Evolutionary conservation across 2,329 filamentous ascomycete genomes (phyloP), one percentile per base, ranked within the genome.

Genomic region (Verruconis gallopava): DNA sequence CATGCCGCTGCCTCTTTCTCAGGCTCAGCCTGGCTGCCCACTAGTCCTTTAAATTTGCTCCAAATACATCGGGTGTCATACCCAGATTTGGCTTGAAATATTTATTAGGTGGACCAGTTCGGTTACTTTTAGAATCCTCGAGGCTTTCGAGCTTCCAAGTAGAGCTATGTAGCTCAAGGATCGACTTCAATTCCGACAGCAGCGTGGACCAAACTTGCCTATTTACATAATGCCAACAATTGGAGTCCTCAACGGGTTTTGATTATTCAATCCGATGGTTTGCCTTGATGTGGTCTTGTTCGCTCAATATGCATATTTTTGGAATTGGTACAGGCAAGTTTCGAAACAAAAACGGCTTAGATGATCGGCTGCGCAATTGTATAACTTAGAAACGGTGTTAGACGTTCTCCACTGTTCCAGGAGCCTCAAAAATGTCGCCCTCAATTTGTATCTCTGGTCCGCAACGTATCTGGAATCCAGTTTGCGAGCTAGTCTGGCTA

Each of bases 201-300:
- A 3, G 2, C 12, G 4, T 35, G 14, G 5, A 6, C 12, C 11
- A 5, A 12, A 37, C 17, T n/a, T 36, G 32, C 40, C 30, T 32
- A 15, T 33, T 42, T n/a, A 19, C 9, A 17, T 20, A 33, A 13
- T 42, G 36, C 33, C 13, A 22, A 11, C 14, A 42, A 21, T 17
- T 20, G 15, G 30, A 36, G 3, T 13, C 40, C 14, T n/a, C 13
- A 21, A 18, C 17, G n/a, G 4, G 21, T 14, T 21, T 36, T 37
- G 15, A 20, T 6, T 4, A 21, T 5, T 17, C 32, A n/a, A 21
- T 15, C 6, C 3, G n/a, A 5, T 42, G 40, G 40, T 42, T 42
- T 25, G 19, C 21, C 22, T 17, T 25, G n/a, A 42, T 42, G 40
- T 33, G 40, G 2, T 20, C 18, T 22, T 42, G 40, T 22, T 22